Evolutionary conservation across 805 yeast genomes (phyloP).

Genomic region (Torulaspora quercuum): DNA sequence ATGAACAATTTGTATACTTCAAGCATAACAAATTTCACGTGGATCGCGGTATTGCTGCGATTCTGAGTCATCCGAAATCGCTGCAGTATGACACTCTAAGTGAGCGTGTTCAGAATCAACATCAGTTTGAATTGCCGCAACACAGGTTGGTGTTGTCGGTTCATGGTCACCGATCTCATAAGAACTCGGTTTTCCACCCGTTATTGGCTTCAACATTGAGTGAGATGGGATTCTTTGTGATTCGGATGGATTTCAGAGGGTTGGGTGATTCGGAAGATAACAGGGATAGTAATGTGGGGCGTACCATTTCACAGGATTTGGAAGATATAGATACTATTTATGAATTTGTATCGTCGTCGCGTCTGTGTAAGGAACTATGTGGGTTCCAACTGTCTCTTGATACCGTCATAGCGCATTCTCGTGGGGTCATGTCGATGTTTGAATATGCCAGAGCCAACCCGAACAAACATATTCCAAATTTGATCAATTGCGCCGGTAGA

Average conservation of each 20-base stretch:
- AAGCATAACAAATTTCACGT: conserved; percentile 24
- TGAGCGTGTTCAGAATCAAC: conserved; percentile 19
- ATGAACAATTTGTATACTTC: conserved; percentile 24
- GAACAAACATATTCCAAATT: conserved; percentile 48
- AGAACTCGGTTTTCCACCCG: conserved; percentile 72
- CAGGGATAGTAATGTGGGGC: conserved; percentile 40
- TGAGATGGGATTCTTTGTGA: conserved; percentile 57
- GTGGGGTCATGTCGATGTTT: conserved; percentile 76
- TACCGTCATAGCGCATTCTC: conserved; percentile 70
- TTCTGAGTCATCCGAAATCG: conserved; percentile 37
- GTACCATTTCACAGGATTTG: conserved; percentile 60
- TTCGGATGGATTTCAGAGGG: conserved; percentile 81
- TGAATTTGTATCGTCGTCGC: conserved; percentile 33
- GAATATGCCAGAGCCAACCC: conserved; percentile 52
- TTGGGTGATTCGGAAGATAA: conserved; percentile 70
- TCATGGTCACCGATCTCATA: conserved; percentile 89
- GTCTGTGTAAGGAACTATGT: conserved; percentile 28
- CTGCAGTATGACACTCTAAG: conserved; percentile 20
- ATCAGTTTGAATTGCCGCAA: conserved; percentile 31
- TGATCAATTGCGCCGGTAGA: conserved; percentile 74
- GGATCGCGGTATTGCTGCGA: conserved; percentile 38
- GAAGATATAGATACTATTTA: conserved; percentile 58
- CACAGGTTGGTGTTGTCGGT: conserved; percentile 55
- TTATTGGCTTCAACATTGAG: conserved; percentile 59
- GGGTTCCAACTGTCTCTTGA: conserved; percentile 47